phyloP scores from a whole-genome alignment of 106 monocot species.

The Allium fistulosum region DNA sequence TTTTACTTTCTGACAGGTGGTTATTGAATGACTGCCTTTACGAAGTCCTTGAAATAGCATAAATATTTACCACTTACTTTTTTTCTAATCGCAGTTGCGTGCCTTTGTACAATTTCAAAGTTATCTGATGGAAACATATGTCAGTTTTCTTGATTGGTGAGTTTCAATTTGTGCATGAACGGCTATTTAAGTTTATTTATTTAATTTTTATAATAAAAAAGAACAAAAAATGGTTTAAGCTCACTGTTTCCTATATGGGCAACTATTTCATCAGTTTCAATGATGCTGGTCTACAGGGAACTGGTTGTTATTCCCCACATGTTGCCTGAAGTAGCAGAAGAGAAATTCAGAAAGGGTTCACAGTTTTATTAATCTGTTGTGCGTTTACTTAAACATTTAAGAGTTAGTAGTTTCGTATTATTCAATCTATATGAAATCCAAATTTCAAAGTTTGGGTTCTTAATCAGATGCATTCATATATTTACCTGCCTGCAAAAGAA shows the following conservation, averaged over 20 bases:
- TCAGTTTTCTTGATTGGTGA: conserved; percentile 77
- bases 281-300: conserved; percentile 72
- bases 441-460: no score
- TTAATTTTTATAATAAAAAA: no score
- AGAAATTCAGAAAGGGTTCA: conserved; percentile 60
- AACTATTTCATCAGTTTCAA: conserved; percentile 38
- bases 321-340: conserved; percentile 65
- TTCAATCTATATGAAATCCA: no score
- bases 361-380: conserved; percentile 10
- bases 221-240: no score
- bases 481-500: no score
- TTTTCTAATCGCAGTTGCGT: conserved; percentile 47
- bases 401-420: no score
- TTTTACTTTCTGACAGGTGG: conserved; percentile 75
- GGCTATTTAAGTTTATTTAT: no score
- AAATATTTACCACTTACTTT: not conserved
- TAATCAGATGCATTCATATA: no score
- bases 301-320: conserved; percentile 59
- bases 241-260: no score
- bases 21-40: not conserved
- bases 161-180: conserved; percentile 1
- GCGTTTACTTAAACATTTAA: no score
- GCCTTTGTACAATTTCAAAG: conserved; percentile 57
- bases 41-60: not conserved
- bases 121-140: conserved; percentile 62